Evolutionary conservation across 1,284 basidiomycete genomes (phyloP).

Genomic region (Trametes sp.): DNA sequence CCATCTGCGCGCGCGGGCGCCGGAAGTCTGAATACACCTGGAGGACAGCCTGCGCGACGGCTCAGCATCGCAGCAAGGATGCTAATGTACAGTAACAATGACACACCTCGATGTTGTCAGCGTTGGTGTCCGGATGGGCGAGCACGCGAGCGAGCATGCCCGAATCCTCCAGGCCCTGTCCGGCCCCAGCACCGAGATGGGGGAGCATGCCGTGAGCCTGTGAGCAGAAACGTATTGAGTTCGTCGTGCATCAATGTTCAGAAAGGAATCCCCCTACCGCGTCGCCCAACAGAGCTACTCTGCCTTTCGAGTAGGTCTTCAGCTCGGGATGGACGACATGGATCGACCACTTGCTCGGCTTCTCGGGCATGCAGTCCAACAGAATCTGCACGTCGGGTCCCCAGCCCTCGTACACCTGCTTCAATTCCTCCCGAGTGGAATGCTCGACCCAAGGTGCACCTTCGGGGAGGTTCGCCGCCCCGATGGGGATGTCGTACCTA

Average conservation of each 20-base stretch:
- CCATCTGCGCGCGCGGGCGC: slow-evolving; percentile 56
- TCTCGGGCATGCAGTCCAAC: slow-evolving; percentile 52
- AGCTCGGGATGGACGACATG: slow-evolving; percentile 61
- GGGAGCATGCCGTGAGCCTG: slow-evolving; percentile 68
- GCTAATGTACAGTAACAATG: neutral
- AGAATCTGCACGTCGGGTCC: slow-evolving; percentile 55
- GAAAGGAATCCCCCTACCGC: slow-evolving; percentile 45
- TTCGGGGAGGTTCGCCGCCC: slow-evolving; percentile 46
- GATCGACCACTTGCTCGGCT: slow-evolving; percentile 65
- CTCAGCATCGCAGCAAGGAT: too few relatives aligned
- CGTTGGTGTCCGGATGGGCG: slow-evolving; percentile 50
- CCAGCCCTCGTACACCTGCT: slow-evolving; percentile 56
- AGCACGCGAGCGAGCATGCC: slow-evolving; percentile 61
- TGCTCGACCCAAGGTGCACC: slow-evolving; percentile 55
- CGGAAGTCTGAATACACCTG: slow-evolving; percentile 53
- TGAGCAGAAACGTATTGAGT: neutral
- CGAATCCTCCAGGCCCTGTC: slow-evolving; percentile 69
- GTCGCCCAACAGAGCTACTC: slow-evolving; percentile 64
- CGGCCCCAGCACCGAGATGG: slow-evolving; percentile 66
- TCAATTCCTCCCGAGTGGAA: slow-evolving; percentile 52
- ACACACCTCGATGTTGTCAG: slow-evolving; percentile 54
- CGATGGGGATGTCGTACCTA: slow-evolving; percentile 47
- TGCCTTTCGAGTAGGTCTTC: slow-evolving; percentile 52
- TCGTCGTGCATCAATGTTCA: too few relatives aligned
- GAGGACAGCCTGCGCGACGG: slow-evolving; percentile 47